phyloP scores from a whole-genome alignment of 2,329 filamentous ascomycete species.

The Xylaria sp. region DNA sequence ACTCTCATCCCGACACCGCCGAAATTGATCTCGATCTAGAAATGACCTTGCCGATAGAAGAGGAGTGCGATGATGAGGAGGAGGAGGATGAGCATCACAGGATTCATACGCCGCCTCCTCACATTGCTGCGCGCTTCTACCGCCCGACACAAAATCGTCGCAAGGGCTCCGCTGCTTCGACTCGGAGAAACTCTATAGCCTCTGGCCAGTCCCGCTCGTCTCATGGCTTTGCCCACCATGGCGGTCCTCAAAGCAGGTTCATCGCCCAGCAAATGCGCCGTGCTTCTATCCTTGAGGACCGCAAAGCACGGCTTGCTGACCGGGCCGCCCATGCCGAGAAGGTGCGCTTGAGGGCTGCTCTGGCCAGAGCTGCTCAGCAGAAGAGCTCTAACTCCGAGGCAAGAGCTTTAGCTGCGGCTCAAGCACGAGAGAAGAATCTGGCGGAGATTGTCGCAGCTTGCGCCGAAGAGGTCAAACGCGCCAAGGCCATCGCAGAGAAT shows the following conservation, averaged over 20 bases:
- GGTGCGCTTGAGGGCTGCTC: constrained; percentile 68
- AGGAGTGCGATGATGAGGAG: constrained; percentile 23
- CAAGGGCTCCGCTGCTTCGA: constrained; percentile 71
- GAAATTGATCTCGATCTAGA: constrained; percentile 31
- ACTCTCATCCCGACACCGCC: constrained; percentile 27
- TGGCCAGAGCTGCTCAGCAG: constrained; percentile 63
- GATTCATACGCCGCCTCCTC: constrained; percentile 62
- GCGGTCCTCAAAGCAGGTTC: constrained; percentile 66
- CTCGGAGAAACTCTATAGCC: constrained; percentile 73
- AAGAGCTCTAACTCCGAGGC: constrained; percentile 67
- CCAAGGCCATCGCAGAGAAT: constrained; percentile 75
- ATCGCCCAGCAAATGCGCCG: constrained; percentile 74
- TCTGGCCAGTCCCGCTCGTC: constrained; percentile 69
- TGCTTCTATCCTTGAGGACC: constrained; percentile 73
- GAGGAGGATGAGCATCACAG: constrained; percentile 22
- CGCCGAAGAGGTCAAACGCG: constrained; percentile 75
- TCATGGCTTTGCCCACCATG: constrained; percentile 49
- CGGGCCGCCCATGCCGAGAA: constrained; percentile 78
- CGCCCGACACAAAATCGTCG: constrained; percentile 60
- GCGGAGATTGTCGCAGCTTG: constrained; percentile 77
- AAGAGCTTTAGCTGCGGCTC: constrained; percentile 68
- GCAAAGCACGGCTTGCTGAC: constrained; percentile 73
- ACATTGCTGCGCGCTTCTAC: constrained; percentile 74
- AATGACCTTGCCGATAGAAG: constrained; percentile 32
- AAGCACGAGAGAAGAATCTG: constrained; percentile 72